Evolutionary conservation across 1,139 yeast genomes (phyloP).

Genomic region (Lodderomyces elongisporus): DNA sequence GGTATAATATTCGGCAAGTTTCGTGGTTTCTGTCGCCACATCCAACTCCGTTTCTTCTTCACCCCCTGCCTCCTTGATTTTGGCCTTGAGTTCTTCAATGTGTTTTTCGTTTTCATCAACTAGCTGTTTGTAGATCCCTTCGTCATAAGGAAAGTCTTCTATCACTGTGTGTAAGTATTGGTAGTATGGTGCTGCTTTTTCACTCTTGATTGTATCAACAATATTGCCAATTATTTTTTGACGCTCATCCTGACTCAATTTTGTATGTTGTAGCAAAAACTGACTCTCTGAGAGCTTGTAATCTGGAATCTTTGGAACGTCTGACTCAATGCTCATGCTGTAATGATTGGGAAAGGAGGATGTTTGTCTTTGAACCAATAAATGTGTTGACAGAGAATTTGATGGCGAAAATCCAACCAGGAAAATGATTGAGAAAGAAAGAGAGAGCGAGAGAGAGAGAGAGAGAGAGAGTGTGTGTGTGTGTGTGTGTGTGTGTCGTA

Average conservation of each 20-base stretch:
- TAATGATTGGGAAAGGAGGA: no score
- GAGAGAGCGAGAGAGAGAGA: no score
- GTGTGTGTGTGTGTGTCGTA: no score
- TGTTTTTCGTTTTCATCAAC: conserved; percentile 49
- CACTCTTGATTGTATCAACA: conserved; percentile 48
- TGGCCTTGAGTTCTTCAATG: conserved; percentile 52
- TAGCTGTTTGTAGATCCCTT: conserved; percentile 47
- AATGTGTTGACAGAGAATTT: no score
- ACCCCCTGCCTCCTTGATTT: conserved; percentile 70
- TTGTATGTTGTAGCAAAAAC: conserved; percentile 47
- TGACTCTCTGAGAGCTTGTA: conserved; percentile 74
- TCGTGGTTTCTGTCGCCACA: conserved; percentile 67
- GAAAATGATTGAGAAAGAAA: no score
- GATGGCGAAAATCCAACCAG: no score
- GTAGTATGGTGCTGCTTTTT: conserved; percentile 83
- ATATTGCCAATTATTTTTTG: conserved; percentile 43
- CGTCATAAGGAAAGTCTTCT: conserved; percentile 52
- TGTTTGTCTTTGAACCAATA: no score
- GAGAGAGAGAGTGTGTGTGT: no score
- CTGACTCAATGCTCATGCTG: conserved; percentile 39
- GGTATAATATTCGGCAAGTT: conserved; percentile 86
- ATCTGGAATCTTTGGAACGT: conserved; percentile 68
- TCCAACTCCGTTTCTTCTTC: conserved; percentile 91
- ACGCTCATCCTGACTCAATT: conserved; percentile 27
- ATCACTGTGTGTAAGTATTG: conserved; percentile 52